Conservation (phyloP, 2,329 filamentous ascomycete genomes). For the Botrytis pseudocinerea region DNA sequence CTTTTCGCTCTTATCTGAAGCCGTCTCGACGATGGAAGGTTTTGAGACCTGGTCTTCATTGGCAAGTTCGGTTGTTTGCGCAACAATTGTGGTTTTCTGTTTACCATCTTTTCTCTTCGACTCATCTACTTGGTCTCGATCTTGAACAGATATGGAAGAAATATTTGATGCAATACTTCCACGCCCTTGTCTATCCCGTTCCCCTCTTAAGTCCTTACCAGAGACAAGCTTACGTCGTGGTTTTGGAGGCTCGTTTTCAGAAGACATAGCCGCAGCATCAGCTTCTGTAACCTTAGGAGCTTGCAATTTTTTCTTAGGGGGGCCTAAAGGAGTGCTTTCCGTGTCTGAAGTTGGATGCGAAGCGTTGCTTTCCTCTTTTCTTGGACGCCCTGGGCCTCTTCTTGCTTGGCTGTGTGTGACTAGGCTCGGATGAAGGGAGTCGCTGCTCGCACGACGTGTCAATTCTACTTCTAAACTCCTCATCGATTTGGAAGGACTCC, state of each 20-base stretch:
- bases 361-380: conserved; percentile 48
- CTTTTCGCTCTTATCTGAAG: conserved; percentile 33
- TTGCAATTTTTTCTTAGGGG: conserved; percentile 52
- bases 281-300: conserved; percentile 54
- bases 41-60: conserved; percentile 25
- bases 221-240: conserved; percentile 64
- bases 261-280: conserved; percentile 52
- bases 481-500: conserved; percentile 33
- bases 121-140: conserved; percentile 46
- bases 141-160: conserved; percentile 52
- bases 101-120: conserved; percentile 55
- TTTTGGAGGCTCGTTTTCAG: conserved; percentile 52
- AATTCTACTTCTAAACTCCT: conserved; percentile 33
- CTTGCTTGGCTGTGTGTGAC: conserved; percentile 32
- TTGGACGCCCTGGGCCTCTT: conserved; percentile 54
- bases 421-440: conserved; percentile 29
- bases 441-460: conserved; percentile 26
- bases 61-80: conserved; percentile 23
- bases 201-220: conserved; percentile 60
- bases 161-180: conserved; percentile 58
- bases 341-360: conserved; percentile 33
- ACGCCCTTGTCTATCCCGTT: conserved; percentile 52
- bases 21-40: conserved; percentile 26
- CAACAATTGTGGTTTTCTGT: conserved; percentile 31
- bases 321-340: conserved; percentile 36